Percentiles rank a stretch among this genome's conserved stretches.
These are phyloP conservation scores for Plasmodium ovale DNA, from an alignment of 169 alveolate genomes.

Conservation along the genomic window DNA sequence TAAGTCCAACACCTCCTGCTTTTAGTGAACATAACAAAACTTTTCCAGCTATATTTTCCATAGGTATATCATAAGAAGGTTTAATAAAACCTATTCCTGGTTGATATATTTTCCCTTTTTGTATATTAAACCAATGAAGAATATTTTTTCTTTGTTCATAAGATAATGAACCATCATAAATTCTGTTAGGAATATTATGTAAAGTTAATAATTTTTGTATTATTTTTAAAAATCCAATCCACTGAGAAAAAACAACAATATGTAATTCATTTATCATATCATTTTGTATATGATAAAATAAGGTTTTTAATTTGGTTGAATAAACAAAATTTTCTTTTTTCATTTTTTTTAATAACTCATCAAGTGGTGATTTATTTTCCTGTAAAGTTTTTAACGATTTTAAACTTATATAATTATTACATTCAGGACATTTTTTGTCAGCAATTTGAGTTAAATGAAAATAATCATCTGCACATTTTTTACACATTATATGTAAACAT, in stretches of 20 bases:
- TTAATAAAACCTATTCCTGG: slow-evolving; percentile 57
- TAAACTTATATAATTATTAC: slow-evolving; percentile 56
- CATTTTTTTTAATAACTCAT: slow-evolving; percentile 66
- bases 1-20: slow-evolving; percentile 93
- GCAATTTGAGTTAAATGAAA: slow-evolving; percentile 72
- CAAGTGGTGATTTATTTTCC: slow-evolving; percentile 60
- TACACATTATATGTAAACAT: slow-evolving; percentile 74
- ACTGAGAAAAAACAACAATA: slow-evolving; percentile 75
- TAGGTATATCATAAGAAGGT: slow-evolving; percentile 20
- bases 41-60: slow-evolving; percentile 77
- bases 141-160: slow-evolving; percentile 52
- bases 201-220: slow-evolving; percentile 54
- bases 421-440: slow-evolving; percentile 57
- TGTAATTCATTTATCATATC: slow-evolving; percentile 69
- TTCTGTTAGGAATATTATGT: slow-evolving; percentile 61
- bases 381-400: slow-evolving; percentile 69
- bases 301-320: slow-evolving; percentile 61
- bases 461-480: slow-evolving; percentile 72
- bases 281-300: slow-evolving; percentile 69
- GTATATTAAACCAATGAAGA: slow-evolving; percentile 71
- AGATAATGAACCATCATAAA: slow-evolving; percentile 68
- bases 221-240: slow-evolving; percentile 76
- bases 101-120: slow-evolving; percentile 62
- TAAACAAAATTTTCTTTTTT: slow-evolving; percentile 67
- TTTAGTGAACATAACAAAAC: slow-evolving; percentile 87